Percentiles rank a stretch among this genome's conserved stretches.
phyloP scores from a whole-genome alignment of 129 eudicot species.

The Saposhnikovia divaricata region DNA sequence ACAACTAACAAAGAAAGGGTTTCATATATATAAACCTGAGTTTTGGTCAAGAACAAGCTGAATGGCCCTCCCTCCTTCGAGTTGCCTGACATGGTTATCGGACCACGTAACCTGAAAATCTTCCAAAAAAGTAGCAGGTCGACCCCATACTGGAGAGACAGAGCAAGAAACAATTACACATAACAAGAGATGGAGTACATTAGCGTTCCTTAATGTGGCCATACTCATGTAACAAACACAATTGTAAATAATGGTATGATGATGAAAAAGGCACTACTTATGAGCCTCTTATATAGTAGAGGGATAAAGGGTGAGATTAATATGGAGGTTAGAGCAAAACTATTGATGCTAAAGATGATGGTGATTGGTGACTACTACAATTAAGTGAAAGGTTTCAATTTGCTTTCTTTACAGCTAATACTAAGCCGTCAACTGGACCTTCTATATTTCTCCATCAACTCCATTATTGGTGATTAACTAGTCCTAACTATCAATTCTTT shows the following conservation, averaged over 20 bases:
- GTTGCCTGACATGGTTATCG: constrained; percentile 35
- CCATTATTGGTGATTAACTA: constrained; percentile 12
- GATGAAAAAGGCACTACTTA: not conserved
- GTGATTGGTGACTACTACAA: constrained; percentile 16
- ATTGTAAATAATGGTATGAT: not conserved
- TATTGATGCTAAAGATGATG: not conserved
- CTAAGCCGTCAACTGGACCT: constrained; percentile 41
- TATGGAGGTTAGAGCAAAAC: not conserved
- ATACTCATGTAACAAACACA: not conserved
- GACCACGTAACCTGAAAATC: constrained; percentile 50
- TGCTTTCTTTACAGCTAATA: constrained; percentile 44
- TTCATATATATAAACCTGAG: constrained; percentile 23
- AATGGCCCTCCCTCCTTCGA: constrained; percentile 47
- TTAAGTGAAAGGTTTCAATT: constrained; percentile 13
- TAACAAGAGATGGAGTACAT: not conserved
- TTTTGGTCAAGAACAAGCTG: constrained; percentile 49
- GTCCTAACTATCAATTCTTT: not conserved
- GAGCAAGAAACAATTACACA: constrained; percentile 6
- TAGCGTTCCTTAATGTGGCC: constrained; percentile 12
- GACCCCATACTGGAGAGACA: constrained; percentile 11
- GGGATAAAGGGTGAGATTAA: not conserved
- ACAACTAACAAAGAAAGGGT: not conserved
- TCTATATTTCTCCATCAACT: constrained; percentile 4
- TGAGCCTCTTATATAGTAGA: constrained; percentile 3
- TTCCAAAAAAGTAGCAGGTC: constrained; percentile 49